Base-by-base conservation (phyloP, 2,329 filamentous ascomycete genomes). In the Apiospora rasikravindrae region DNA sequence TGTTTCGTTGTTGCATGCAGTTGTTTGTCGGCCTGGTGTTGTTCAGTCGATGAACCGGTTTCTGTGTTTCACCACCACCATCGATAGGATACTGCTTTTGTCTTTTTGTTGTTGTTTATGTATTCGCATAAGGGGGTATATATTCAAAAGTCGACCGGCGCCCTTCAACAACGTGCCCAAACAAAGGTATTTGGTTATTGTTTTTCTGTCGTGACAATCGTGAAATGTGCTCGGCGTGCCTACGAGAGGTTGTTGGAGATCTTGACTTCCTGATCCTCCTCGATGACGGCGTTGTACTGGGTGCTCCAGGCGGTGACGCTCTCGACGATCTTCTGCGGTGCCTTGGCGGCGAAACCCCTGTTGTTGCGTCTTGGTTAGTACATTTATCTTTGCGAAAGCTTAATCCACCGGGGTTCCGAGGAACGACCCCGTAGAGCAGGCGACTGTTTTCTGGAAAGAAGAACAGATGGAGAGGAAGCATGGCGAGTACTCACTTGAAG, bases 301-400 rank as follows among this genome's bases (percentile, higher is more conserved):
- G 83, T 81, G 71, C 85, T 84, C 73, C 90, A 86, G 1, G 89
- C 84, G 76, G 91, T 88, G 42, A 98, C 88, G 6, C 86, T 87
- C 73, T 94, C 87, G 71, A 97, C 86, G 26, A 91, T 88, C 77
- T 90, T 90, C 72, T 89, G 89, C 1, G 94, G 91, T 45, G 92
- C 91, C 74, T 92, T 90, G 69, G 92, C 93, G 44, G 94, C 90
- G 80, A 97, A 96, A 67, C 92, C 94, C 84, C 93, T 96, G 73
- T 40, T 22, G 42, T 61, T n/a, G 42, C 33, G 53, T 40, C 1
- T 24, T n/a, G 40, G 33, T 64, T 64, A 64, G 57, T 33, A 64
- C 33, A n/a, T 64, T 14, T 40, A 40, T 40, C 29, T n/a, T 64
- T 22, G 49, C 24, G 79, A 83, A 75, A 84, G 57, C 57, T 40